Evolutionary conservation across 2,329 filamentous ascomycete species (phyloP).

Genomic region (Colletotrichum nymphaeae): DNA sequence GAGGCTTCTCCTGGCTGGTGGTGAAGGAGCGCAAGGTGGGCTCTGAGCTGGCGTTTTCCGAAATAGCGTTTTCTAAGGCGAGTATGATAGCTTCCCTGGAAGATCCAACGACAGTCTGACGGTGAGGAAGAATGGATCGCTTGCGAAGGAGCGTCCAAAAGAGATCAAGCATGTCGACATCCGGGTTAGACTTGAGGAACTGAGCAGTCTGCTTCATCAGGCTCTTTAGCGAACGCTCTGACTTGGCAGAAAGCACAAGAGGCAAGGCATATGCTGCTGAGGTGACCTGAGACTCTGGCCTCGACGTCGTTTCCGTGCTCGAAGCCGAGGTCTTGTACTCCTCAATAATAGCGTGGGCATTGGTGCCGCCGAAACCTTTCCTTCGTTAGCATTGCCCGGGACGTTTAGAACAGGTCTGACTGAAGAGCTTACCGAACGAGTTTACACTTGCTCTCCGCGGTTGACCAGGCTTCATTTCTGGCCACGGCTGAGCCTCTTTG

Average conservation of each 20-base stretch:
- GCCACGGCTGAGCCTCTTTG: neutral
- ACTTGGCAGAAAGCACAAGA: constrained; percentile 7
- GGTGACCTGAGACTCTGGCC: neutral
- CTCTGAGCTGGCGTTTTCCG: neutral
- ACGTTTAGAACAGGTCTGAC: neutral
- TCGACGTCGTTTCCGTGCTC: too few species aligned
- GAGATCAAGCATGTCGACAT: constrained; percentile 3
- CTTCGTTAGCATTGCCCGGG: neutral
- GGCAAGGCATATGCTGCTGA: constrained; percentile 7
- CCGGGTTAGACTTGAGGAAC: neutral
- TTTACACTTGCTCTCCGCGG: neutral
- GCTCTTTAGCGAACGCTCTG: neutral
- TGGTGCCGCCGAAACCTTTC: constrained; percentile 23
- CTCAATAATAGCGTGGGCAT: constrained; percentile 20
- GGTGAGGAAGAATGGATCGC: neutral
- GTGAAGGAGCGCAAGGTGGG: neutral
- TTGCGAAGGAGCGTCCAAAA: constrained; percentile 2
- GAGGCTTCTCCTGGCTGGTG: neutral
- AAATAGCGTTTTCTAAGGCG: constrained; percentile 1
- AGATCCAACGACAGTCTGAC: neutral
- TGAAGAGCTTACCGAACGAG: neutral
- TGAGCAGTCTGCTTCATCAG: neutral
- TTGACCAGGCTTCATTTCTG: neutral
- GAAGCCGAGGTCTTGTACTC: neutral
- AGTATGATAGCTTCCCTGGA: neutral